Evolutionary conservation across 2,329 filamentous ascomycete genomes (phyloP).

Genomic region (Ascosphaera aggregata): DNA sequence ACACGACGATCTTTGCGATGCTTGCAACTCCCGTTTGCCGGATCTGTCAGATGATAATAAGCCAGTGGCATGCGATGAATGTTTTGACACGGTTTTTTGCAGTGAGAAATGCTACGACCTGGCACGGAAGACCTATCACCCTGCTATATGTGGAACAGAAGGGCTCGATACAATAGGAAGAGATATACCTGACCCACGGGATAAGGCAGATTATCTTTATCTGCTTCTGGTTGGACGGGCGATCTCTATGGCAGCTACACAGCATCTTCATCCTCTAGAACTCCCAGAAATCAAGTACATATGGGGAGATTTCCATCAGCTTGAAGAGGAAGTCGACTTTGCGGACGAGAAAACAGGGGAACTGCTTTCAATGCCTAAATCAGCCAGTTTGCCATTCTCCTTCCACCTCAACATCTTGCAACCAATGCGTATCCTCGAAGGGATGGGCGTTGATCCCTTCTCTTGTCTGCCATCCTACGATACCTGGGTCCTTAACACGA

Average conservation of each 20-base stretch:
- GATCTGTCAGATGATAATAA: slow-evolving; percentile 21
- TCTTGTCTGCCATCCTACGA: slow-evolving; percentile 19
- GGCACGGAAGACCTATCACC: slow-evolving; percentile 34
- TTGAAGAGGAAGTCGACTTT: slow-evolving; percentile 8
- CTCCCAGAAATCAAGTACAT: slow-evolving; percentile 38
- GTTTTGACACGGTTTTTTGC: slow-evolving; percentile 37
- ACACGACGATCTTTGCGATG: slow-evolving; percentile 72
- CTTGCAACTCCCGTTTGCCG: slow-evolving; percentile 55
- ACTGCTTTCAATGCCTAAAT: slow-evolving; percentile 7
- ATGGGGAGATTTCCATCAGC: slow-evolving; percentile 37
- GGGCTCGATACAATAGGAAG: slow-evolving; percentile 32
- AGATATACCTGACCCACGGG: slow-evolving; percentile 32
- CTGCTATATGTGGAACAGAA: slow-evolving; percentile 31
- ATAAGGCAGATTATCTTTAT: slow-evolving; percentile 35
- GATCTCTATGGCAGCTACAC: slow-evolving; percentile 37
- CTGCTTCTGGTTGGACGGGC: slow-evolving; percentile 34
- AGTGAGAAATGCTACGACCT: slow-evolving; percentile 29
- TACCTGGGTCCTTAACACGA: slow-evolving; percentile 54
- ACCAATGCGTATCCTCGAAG: slow-evolving; percentile 36
- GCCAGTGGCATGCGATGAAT: slow-evolving; percentile 27
- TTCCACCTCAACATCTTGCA: slow-evolving; percentile 35
- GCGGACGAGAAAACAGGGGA: not conserved
- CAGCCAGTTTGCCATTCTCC: slow-evolving; percentile 32
- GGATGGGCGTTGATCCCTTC: slow-evolving; percentile 39
- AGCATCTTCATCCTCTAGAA: slow-evolving; percentile 33